Conservation (phyloP, 805 yeast genomes). For the Spathaspora arborariae region DNA sequence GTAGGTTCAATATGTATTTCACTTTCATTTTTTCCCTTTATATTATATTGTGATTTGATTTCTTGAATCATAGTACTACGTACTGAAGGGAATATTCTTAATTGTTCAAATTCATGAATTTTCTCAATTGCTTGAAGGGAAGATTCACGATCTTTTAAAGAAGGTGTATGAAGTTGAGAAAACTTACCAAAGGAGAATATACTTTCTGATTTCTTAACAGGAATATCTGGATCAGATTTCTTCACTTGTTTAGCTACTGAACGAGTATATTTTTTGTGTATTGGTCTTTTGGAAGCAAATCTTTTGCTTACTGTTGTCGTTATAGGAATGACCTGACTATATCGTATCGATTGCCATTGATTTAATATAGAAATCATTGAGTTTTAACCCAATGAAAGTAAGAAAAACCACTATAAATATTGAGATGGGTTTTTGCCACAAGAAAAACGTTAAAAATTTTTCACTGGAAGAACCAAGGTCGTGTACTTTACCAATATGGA, state of each 20-base stretch:
- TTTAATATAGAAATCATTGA: not conserved
- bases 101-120: constrained; percentile 59
- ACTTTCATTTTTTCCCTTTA: constrained; percentile 26
- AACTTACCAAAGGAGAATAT: constrained; percentile 35
- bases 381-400: not conserved
- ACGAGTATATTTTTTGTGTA: not conserved
- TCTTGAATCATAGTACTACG: constrained; percentile 56
- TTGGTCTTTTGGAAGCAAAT: not conserved
- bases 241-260: not conserved
- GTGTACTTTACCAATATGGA: not conserved
- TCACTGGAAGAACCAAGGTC: not conserved
- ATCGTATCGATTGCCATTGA: constrained; percentile 2
- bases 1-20: constrained; percentile 52
- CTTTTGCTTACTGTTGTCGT: not conserved
- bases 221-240: not conserved
- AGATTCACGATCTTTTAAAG: constrained; percentile 33
- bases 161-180: constrained; percentile 44
- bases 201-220: not conserved
- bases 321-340: not conserved
- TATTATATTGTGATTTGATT: constrained; percentile 37
- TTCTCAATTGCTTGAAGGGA: constrained; percentile 31
- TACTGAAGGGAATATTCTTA: constrained; percentile 64
- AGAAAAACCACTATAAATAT: not conserved
- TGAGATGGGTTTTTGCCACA: not conserved
- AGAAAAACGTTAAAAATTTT: constrained; percentile 1